Percentiles rank a stretch among this genome's conserved stretches.
Conservation (phyloP, 2,329 filamentous ascomycete species). For the Fusarium sp. region DNA sequence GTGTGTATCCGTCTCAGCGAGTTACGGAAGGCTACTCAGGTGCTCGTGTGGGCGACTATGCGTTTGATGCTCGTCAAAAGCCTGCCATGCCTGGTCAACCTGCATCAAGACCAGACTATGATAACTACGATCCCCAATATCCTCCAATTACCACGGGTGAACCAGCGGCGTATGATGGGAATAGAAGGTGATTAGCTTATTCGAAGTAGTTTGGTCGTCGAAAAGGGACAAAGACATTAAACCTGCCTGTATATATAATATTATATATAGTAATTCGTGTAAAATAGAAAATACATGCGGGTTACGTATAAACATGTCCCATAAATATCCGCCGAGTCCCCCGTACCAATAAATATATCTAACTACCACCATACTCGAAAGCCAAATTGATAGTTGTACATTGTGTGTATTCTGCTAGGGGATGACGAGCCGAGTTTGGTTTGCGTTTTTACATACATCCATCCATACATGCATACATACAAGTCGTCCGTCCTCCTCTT, state of each 20-base stretch:
- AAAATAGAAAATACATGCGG: not conserved
- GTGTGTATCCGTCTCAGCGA: slow-evolving; percentile 15
- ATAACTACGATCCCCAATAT: slow-evolving; percentile 58
- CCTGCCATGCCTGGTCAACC: slow-evolving; percentile 4
- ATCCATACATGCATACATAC: slow-evolving; percentile 38
- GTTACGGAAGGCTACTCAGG: not conserved
- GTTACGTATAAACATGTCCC: not conserved
- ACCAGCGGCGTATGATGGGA: slow-evolving; percentile 4
- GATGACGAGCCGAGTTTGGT: slow-evolving; percentile 43
- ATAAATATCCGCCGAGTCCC: no score
- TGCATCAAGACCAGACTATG: slow-evolving; percentile 36
- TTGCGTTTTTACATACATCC: slow-evolving; percentile 33
- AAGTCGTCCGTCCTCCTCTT: slow-evolving; percentile 31
- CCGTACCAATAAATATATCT: not conserved
- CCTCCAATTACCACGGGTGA: slow-evolving; percentile 41
- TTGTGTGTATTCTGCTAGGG: slow-evolving; percentile 41
- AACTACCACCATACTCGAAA: not conserved
- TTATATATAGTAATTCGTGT: not conserved
- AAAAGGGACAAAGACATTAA: not conserved
- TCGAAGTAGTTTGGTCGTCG: not conserved
- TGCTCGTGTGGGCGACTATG: slow-evolving; percentile 3
- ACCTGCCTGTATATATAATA: not conserved
- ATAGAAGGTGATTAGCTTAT: not conserved
- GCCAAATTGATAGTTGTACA: slow-evolving; percentile 29
- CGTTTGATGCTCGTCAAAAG: slow-evolving; percentile 3